Evolutionary conservation across 192 early-diverging fungal species (phyloP).

Genomic region (Umbelopsis vinacea): DNA sequence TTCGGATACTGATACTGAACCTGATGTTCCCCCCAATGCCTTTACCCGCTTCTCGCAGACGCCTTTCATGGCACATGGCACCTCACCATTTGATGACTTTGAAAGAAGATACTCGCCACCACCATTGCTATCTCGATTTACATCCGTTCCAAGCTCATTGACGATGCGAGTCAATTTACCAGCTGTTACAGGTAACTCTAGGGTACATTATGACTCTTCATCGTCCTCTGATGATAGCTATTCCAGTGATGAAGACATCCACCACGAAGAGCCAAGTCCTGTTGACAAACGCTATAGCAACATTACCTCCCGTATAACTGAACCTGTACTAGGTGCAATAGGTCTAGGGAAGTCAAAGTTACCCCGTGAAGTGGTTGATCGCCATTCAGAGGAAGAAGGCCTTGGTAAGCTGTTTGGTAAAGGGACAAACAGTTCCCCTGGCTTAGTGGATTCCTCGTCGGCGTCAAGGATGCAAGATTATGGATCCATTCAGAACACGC

Average conservation of each 20-base stretch:
- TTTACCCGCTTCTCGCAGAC: neutral
- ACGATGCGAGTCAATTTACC: slow-evolving; percentile 4
- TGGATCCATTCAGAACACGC: neutral
- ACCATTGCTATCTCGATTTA: neutral
- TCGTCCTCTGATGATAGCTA: slow-evolving; percentile 10
- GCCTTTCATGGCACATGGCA: neutral
- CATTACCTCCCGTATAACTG: neutral
- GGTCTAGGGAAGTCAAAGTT: neutral
- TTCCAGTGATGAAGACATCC: neutral
- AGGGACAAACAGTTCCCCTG: neutral
- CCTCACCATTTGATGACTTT: neutral
- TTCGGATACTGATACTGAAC: neutral
- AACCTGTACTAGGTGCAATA: neutral
- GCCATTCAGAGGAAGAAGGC: neutral
- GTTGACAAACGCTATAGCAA: neutral
- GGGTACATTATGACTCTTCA: neutral
- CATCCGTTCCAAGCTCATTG: neutral
- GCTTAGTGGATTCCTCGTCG: neutral
- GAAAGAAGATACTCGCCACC: slow-evolving; percentile 5
- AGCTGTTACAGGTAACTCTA: neutral
- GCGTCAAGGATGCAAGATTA: slow-evolving; percentile 4
- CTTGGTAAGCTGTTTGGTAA: neutral
- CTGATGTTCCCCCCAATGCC: neutral
- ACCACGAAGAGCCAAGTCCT: neutral
- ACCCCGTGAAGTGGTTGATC: neutral